Evolutionary conservation across 108 stramenopile species (phyloP).

Genomic region (Cyclostephanos tholiformis): DNA sequence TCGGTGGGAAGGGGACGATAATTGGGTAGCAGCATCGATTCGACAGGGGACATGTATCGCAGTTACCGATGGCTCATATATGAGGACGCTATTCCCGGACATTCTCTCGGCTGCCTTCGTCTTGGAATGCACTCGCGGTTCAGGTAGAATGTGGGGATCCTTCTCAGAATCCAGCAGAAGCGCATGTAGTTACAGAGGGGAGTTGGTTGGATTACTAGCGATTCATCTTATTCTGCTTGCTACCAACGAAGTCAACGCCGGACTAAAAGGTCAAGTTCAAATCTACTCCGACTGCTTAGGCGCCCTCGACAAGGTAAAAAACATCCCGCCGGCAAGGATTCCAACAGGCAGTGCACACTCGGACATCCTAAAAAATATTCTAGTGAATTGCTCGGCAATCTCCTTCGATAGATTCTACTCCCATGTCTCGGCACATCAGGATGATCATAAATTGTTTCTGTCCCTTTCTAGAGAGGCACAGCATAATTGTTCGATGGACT

Average conservation of each 20-base stretch:
- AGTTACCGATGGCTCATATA: constrained; percentile 32
- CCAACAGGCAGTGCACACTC: too few relatives aligned
- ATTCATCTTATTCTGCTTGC: constrained; percentile 19
- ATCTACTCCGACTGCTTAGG: too few relatives aligned
- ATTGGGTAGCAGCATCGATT: not conserved
- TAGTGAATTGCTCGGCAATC: not conserved
- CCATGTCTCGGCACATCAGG: too few relatives aligned
- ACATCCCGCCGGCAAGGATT: too few relatives aligned
- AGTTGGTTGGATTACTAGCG: constrained; percentile 20
- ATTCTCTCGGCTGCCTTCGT: too few relatives aligned
- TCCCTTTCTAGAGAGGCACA: not conserved
- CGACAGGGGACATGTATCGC: not conserved
- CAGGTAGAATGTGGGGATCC: too few relatives aligned
- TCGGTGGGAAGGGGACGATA: too few relatives aligned
- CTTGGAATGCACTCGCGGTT: too few relatives aligned
- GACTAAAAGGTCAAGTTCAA: not conserved
- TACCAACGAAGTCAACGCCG: too few relatives aligned
- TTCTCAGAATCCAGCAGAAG: not conserved
- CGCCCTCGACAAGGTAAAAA: too few relatives aligned
- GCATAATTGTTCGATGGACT: too few relatives aligned
- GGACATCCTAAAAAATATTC: not conserved
- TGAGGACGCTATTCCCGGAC: not conserved
- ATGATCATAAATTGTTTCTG: not conserved
- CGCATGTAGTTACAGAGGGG: constrained; percentile 26
- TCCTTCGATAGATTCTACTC: not conserved